Evolutionary conservation across 257 asterid genomes (phyloP).

Genomic region (Solanum neorickii): DNA sequence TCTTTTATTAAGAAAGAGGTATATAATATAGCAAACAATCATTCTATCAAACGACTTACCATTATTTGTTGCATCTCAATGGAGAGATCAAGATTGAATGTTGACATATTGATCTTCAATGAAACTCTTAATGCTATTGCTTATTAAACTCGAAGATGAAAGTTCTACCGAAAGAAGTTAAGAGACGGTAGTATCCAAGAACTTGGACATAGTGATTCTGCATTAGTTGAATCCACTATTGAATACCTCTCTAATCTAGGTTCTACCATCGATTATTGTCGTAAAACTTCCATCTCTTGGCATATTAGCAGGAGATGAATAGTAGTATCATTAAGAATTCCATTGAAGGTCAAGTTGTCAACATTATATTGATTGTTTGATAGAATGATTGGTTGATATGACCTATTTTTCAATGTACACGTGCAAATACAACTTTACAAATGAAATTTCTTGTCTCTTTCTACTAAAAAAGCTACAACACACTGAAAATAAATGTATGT

Average conservation of each 20-base stretch:
- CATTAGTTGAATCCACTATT: neutral
- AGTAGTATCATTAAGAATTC: neutral
- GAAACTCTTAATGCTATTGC: neutral
- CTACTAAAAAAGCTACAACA: too few species aligned
- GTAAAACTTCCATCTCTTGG: neutral
- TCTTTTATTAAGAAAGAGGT: neutral
- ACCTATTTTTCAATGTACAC: neutral
- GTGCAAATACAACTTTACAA: neutral
- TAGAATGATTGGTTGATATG: neutral
- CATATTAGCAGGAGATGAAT: neutral
- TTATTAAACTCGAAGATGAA: neutral
- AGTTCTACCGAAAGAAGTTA: neutral
- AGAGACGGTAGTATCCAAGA: neutral
- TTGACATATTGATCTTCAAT: too few species aligned
- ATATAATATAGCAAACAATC: neutral
- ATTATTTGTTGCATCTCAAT: neutral
- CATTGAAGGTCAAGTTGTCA: neutral
- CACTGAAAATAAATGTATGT: too few species aligned
- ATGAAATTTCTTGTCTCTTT: neutral
- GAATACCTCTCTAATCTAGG: neutral
- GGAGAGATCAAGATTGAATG: neutral
- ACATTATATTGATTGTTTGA: neutral
- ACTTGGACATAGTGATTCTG: neutral
- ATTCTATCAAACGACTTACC: neutral
- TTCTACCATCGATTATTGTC: neutral